Percentiles rank a stretch among this genome's conserved stretches.
phyloP scores from a whole-genome alignment of 179 eudicot genomes.

The Beta lomatogona region DNA sequence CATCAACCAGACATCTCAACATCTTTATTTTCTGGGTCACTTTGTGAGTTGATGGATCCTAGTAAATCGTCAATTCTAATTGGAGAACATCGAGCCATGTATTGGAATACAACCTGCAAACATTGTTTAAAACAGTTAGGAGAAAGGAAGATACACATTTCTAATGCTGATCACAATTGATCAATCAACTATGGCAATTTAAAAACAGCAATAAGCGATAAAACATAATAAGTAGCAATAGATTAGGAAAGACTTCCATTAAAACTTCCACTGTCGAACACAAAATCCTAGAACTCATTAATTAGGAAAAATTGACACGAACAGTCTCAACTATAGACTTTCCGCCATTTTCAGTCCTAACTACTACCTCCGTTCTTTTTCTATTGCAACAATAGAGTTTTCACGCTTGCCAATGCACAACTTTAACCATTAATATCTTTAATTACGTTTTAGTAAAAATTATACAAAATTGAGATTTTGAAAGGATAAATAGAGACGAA shows the following conservation, averaged over 20 bases:
- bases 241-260: not conserved
- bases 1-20: conserved; percentile 56
- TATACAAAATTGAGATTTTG: no score
- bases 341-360: no score
- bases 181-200: not conserved
- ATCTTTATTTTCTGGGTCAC: conserved; percentile 49
- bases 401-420: no score
- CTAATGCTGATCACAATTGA: not conserved
- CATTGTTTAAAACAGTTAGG: conserved; percentile 1
- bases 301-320: no score
- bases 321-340: no score
- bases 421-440: no score
- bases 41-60: conserved; percentile 47
- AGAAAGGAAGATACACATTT: not conserved
- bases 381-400: no score
- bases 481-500: no score
- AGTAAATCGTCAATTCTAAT: conserved; percentile 71
- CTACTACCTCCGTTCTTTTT: no score
- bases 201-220: not conserved
- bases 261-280: not conserved
- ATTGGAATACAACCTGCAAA: conserved; percentile 79
- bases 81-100: conserved; percentile 83
- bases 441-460: no score
- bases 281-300: no score
- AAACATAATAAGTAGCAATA: no score